These are phyloP conservation scores for Hypoxylon sp. DNA, from an alignment of 2,329 filamentous ascomycete genomes.

Conservation along the genomic window DNA sequence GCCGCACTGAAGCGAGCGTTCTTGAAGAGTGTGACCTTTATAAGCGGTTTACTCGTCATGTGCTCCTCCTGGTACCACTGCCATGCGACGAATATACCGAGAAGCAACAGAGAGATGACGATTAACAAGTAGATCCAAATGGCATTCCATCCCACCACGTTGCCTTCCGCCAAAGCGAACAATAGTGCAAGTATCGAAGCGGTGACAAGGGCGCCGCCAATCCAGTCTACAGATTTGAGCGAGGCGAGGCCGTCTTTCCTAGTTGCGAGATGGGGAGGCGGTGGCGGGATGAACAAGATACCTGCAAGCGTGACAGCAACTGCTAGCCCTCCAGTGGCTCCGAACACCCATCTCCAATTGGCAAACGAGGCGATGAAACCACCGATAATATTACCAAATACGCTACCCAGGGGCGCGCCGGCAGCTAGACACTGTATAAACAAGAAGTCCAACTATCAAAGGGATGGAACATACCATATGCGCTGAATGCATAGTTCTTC, in stretches of 20 bases:
- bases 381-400: constrained; percentile 75
- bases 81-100: constrained; percentile 72
- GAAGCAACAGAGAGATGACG: constrained; percentile 69
- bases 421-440: constrained; percentile 60
- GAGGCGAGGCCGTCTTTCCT: constrained; percentile 51
- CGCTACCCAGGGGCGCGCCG: constrained; percentile 74
- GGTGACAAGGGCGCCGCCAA: constrained; percentile 75
- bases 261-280: constrained; percentile 55
- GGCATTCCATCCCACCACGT: constrained; percentile 76
- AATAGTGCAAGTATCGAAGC: constrained; percentile 73
- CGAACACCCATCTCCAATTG: constrained; percentile 78
- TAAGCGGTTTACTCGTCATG: constrained; percentile 68
- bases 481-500: constrained; percentile 79
- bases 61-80: constrained; percentile 71
- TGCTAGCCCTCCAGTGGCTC: constrained; percentile 73
- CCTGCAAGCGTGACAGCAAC: constrained; percentile 70
- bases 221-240: constrained; percentile 73
- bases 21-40: constrained; percentile 76
- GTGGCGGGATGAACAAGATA: constrained; percentile 71
- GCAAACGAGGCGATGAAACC: constrained; percentile 75
- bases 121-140: constrained; percentile 74
- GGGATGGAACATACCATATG: constrained; percentile 63
- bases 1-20: constrained; percentile 73
- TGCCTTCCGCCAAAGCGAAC: constrained; percentile 78
- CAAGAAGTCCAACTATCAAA: neutral